Base-by-base conservation (phyloP, 2,329 filamentous ascomycete species). In the Ophiosphaerella herpotricha region DNA sequence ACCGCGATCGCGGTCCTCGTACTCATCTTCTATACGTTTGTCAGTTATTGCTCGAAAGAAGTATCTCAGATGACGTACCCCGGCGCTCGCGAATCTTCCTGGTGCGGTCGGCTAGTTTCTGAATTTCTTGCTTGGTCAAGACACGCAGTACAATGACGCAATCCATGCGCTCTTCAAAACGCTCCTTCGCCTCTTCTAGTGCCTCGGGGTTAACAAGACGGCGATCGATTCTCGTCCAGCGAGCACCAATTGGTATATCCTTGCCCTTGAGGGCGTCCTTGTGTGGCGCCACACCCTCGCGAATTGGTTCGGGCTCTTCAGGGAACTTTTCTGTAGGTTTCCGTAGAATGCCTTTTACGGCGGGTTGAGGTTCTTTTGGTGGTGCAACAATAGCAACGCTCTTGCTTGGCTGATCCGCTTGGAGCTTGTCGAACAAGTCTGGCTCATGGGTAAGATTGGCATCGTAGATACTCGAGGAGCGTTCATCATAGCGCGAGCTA, bases 131-230 rank as follows among this genome's bases (percentile, higher is more conserved):
- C 73, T 89, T 90, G 40, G 85, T 89, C 68, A 97, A 73, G 7
- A 97, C 93, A 48, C 92, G 82, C 48, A 97, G 79, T 2, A 97
- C 91, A 71, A 97, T 96, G 51, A 97, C 91, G 72, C 91, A 95
- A 66, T 96, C 91, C 52, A 91, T 84, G n/a, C 91, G 84, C 63
- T 95, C 89, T 74, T 97, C 93, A 60, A 89, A 97, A 26, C 93
- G 82, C 76, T 97, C 92, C 63, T 94, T 89, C n/a, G 89, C 89
- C 54, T 89, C 82, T 50, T 90, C 88, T 39, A 97, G 77, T 0
- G 92, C 91, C 61, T 93, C 89, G 0, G 92, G 91, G 61, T 95
- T 97, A 63, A 97, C 92, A 47, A 96, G 82, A 59, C 88, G 86
- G 48, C 92, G 85, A 68, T 88, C 90, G 67, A 97, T 92, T 77